Base-by-base conservation (phyloP, 345 rosid species). In the Anacardium occidentale region DNA sequence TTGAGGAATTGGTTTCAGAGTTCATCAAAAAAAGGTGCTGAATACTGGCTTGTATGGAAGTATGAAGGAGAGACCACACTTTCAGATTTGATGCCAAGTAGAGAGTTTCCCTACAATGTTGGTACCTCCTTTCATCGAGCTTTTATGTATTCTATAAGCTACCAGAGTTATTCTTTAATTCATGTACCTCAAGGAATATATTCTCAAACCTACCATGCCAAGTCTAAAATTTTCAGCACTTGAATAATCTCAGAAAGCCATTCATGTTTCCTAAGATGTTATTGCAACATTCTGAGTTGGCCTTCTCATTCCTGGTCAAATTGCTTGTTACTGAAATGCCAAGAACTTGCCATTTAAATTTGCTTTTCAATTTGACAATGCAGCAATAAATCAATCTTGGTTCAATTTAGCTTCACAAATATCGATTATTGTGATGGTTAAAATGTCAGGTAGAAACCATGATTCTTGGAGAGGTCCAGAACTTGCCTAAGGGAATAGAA, bases 31-130 rank as follows among this genome's bases (percentile, higher is more conserved):
- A 90, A 89, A 78, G 92, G 83, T 78, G 74, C 76, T 56, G 98
- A 92, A 71, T 92, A 92, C 84, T 92, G 99, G 97, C 88, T 95
- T 52, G 66, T 92, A 79, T 95, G 98, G 99, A 87, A 83, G 64
- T 95, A 69, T 53, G 96, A 95, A 84, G 96, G 97, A 69, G 86
- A 89, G 76, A 80, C 94, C 57, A 92, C 98, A n/a, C 94, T 95
- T 69, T 80, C 82, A 52, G 92, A 86, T 78, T 78, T 95, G 85
- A 78, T 91, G 80, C 90, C 74, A 85, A 91, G 90, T 83, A 91
- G 84, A 90, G 99, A 89, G 62, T 92, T 95, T 62, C 97, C 98
- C 44, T 95, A 91, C 72, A 95, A 92, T 87, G 98, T 92, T 59
- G 64, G 96, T 86, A 77, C 66, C 70, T 69, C 62, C 69, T 83